phyloP scores from a whole-genome alignment of 805 yeast genomes.

The Priceomyces castillae region DNA sequence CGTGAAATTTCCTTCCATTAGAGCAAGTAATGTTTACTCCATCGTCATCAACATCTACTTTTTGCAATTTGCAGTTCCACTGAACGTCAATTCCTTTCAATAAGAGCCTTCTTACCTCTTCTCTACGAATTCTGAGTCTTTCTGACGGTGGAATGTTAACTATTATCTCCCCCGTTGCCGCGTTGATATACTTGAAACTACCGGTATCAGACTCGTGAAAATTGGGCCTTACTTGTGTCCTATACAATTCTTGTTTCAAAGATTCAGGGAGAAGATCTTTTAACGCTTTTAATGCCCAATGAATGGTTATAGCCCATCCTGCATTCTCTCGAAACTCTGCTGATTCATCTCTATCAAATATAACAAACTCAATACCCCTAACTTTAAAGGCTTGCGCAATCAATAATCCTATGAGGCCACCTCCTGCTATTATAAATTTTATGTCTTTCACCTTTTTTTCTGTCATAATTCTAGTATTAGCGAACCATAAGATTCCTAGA shows the following conservation, averaged over 20 bases:
- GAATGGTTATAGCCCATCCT: conserved; percentile 33
- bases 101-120: conserved; percentile 22
- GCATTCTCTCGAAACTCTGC: conserved; percentile 20
- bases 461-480: background rate
- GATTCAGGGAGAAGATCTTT: conserved; percentile 18
- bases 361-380: conserved; percentile 18
- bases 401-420: conserved; percentile 21
- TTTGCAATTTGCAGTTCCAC: conserved; percentile 21
- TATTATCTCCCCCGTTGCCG: conserved; percentile 22
- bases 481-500: background rate
- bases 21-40: conserved; percentile 12
- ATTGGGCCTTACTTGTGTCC: conserved; percentile 22
- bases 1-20: conserved; percentile 14
- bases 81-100: conserved; percentile 22
- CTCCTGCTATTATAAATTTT: conserved; percentile 14
- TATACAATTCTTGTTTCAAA: conserved; percentile 17
- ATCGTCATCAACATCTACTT: conserved; percentile 8
- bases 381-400: conserved; percentile 24
- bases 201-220: conserved; percentile 26
- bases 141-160: conserved; percentile 27
- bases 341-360: conserved; percentile 25
- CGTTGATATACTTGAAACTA: conserved; percentile 25
- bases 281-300: conserved; percentile 26
- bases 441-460: conserved; percentile 1
- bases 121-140: conserved; percentile 27